Percentiles rank a stretch among this genome's conserved stretches.
These are phyloP conservation scores for Oryza rufipogon DNA, from an alignment of 176 grass and related monocot species.

Conservation along the genomic window DNA sequence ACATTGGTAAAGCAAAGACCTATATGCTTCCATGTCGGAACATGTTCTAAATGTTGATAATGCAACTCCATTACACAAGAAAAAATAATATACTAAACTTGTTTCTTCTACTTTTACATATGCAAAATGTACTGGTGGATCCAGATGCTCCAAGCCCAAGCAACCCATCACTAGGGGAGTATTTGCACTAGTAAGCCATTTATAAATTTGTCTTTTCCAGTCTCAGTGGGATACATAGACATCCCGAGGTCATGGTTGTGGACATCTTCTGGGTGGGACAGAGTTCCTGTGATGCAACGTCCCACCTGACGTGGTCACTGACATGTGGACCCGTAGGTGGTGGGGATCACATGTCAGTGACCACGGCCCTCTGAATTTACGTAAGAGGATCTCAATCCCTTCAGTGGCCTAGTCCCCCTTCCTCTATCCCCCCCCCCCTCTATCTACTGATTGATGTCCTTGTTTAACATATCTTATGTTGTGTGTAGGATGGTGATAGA, in stretches of 20 bases:
- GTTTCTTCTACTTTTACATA: constrained; percentile 30
- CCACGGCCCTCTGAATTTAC: too few species aligned
- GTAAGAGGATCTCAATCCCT: too few species aligned
- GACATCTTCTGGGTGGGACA: background rate
- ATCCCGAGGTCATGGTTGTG: background rate
- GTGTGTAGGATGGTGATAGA: constrained; percentile 63
- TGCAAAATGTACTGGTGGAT: constrained; percentile 62
- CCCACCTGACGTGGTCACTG: too few species aligned
- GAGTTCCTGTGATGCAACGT: too few species aligned
- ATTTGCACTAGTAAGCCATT: constrained; percentile 61
- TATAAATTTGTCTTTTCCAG: constrained; percentile 10
- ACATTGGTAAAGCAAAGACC: constrained; percentile 51
- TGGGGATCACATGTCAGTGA: too few species aligned
- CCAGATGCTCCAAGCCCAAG: constrained; percentile 79
- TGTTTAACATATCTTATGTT: constrained; percentile 19
- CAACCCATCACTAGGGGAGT: constrained; percentile 64
- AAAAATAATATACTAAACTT: constrained; percentile 3
- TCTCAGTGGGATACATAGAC: background rate
- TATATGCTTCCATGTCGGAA: background rate
- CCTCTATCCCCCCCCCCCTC: background rate
- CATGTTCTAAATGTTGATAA: background rate
- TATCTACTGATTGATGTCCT: background rate
- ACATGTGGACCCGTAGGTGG: too few species aligned
- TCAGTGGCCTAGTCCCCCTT: background rate
- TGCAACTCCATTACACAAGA: background rate